Conservation (phyloP, 495 filamentous ascomycete species). For the Talaromyces nanjingensis region DNA sequence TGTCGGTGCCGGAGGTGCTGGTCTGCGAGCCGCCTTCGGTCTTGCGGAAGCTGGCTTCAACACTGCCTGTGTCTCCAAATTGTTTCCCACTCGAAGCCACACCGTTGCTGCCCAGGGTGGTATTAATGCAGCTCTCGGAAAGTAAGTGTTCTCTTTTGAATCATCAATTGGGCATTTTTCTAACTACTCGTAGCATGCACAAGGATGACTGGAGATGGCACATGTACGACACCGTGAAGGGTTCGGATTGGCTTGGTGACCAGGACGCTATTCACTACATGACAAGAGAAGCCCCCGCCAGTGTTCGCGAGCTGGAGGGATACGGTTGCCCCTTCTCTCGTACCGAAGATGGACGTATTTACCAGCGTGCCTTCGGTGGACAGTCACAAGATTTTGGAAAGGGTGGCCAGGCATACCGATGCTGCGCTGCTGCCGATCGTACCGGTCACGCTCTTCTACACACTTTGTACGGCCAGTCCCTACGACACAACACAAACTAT, state of each 20-base stretch:
- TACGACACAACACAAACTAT: constrained; percentile 96
- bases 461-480: constrained; percentile 95
- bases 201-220: constrained; percentile 98
- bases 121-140: constrained; percentile 94
- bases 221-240: constrained; percentile 99
- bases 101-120: constrained; percentile 79
- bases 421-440: constrained; percentile 89
- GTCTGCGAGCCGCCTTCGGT: constrained; percentile 92
- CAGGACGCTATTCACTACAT: constrained; percentile 99
- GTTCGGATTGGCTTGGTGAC: constrained; percentile 96
- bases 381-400: constrained; percentile 93
- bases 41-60: constrained; percentile 97
- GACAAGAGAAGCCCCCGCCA: constrained; percentile 88
- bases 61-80: constrained; percentile 95
- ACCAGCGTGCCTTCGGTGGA: constrained; percentile 96
- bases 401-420: constrained; percentile 94
- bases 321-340: constrained; percentile 97
- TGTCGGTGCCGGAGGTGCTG: constrained; percentile 88
- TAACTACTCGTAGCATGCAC: constrained; percentile 50
- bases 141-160: constrained; percentile 36
- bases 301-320: constrained; percentile 91
- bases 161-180: not conserved
- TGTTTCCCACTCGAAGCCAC: constrained; percentile 93
- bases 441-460: constrained; percentile 95
- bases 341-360: constrained; percentile 96